Percentiles rank a stretch among this genome's conserved stretches.
phyloP scores from a whole-genome alignment of 768 basidiomycete species.

The Naganishia kalamii region DNA sequence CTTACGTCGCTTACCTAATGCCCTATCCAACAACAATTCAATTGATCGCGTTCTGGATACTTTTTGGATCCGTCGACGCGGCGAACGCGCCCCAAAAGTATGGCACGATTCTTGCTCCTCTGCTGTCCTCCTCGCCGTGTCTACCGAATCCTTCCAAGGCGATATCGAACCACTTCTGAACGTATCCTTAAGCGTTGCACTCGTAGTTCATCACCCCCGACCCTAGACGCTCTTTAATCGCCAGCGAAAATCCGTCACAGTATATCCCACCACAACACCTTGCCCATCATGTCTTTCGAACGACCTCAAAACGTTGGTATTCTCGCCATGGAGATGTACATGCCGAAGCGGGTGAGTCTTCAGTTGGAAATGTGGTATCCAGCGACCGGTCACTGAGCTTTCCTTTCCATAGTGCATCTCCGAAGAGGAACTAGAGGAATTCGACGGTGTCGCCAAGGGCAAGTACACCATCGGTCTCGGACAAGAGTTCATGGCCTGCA shows the following conservation, averaged over 20 bases:
- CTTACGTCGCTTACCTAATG: too few relatives aligned
- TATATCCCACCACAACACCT: not conserved
- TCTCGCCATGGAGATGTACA: constrained; percentile 88
- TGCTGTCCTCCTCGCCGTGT: too few relatives aligned
- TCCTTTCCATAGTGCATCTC: constrained; percentile 69
- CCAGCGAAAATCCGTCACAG: not conserved
- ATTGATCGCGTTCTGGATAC: too few relatives aligned
- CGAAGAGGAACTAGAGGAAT: constrained; percentile 86
- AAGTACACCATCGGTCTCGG: constrained; percentile 99
- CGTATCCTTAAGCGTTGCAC: too few relatives aligned
- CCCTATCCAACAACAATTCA: too few relatives aligned
- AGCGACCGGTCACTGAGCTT: not conserved
- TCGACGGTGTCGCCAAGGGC: constrained; percentile 86
- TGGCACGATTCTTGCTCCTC: too few relatives aligned
- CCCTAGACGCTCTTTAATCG: not conserved
- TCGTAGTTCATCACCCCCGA: too few relatives aligned
- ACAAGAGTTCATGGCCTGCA: constrained; percentile 97
- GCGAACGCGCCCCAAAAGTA: not conserved
- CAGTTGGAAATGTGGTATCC: not conserved
- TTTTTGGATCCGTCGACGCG: not conserved
- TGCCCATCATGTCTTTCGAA: constrained; percentile 31
- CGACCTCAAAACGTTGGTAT: constrained; percentile 92
- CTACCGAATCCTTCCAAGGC: too few relatives aligned
- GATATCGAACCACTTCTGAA: too few relatives aligned
- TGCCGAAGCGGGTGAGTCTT: constrained; percentile 71